These are phyloP conservation scores for Alternaria panax DNA, from an alignment of 2,329 filamentous ascomycete genomes.

Conservation along the genomic window DNA sequence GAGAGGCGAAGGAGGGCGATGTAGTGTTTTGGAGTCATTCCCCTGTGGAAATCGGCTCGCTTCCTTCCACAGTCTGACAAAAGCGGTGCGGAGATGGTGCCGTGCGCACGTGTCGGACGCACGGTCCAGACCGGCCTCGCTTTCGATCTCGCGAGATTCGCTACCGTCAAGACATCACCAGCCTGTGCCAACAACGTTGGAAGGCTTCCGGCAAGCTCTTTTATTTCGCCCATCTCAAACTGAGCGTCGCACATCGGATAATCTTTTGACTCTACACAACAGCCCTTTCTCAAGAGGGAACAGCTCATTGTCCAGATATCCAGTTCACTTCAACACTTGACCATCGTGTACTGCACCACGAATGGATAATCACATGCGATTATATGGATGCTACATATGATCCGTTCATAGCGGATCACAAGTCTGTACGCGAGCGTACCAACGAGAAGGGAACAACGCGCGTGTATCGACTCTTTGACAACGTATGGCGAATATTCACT, in stretches of 20 bases:
- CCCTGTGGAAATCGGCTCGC: neutral
- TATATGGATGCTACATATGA: neutral
- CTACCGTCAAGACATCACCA: neutral
- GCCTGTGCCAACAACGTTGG: neutral
- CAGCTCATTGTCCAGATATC: neutral
- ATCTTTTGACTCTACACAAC: neutral
- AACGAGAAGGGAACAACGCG: neutral
- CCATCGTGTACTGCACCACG: neutral
- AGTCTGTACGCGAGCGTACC: neutral
- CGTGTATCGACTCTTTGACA: neutral
- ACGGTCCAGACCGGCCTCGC: neutral
- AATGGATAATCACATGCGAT: neutral
- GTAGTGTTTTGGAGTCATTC: conserved; percentile 1
- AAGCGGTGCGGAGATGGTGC: neutral
- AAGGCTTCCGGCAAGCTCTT: neutral
- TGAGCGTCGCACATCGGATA: neutral
- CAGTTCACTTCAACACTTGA: neutral
- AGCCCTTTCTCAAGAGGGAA: neutral
- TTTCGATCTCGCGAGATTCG: neutral
- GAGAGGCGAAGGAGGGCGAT: neutral
- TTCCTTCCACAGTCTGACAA: neutral
- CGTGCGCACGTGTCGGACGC: neutral
- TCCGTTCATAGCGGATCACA: neutral
- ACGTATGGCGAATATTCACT: neutral
- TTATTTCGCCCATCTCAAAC: neutral